Percentiles rank a stretch among this genome's conserved stretches.
These are phyloP conservation scores for Radiomyces spectabilis DNA, from an alignment of 192 early-diverging fungal genomes.

Conservation along the genomic window DNA sequence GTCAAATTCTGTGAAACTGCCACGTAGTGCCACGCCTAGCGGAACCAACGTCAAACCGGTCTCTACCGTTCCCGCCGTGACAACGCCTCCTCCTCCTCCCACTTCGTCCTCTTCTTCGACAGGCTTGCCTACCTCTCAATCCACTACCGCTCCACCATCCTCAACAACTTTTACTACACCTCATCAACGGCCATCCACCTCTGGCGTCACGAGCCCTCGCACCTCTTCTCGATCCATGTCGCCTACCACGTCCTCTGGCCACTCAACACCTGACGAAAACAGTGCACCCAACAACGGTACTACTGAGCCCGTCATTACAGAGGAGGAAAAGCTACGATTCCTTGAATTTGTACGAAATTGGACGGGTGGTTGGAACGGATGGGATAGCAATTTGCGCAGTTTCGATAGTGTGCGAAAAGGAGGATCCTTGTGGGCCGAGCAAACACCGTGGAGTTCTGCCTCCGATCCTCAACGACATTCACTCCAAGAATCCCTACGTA, in stretches of 20 bases:
- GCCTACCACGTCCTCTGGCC: slow-evolving; percentile 1
- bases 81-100: not conserved
- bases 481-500: too few species aligned
- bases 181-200: not conserved
- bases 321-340: slow-evolving; percentile 26
- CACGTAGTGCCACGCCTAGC: too few species aligned
- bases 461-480: not conserved
- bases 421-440: slow-evolving; percentile 8
- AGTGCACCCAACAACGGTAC: not conserved
- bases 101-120: not conserved
- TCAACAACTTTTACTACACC: not conserved
- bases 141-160: not conserved
- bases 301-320: slow-evolving; percentile 7
- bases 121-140: not conserved
- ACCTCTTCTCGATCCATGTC: slow-evolving; percentile 5
- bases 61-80: not conserved
- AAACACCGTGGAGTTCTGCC: slow-evolving; percentile 9
- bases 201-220: not conserved
- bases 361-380: slow-evolving; percentile 26
- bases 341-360: slow-evolving; percentile 26
- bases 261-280: not conserved
- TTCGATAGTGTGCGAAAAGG: not conserved
- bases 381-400: not conserved
- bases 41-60: too few species aligned
- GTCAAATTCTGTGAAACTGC: too few species aligned